Conservation (phyloP, 2,329 filamentous ascomycete genomes). For the Colletotrichum simmondsii region DNA sequence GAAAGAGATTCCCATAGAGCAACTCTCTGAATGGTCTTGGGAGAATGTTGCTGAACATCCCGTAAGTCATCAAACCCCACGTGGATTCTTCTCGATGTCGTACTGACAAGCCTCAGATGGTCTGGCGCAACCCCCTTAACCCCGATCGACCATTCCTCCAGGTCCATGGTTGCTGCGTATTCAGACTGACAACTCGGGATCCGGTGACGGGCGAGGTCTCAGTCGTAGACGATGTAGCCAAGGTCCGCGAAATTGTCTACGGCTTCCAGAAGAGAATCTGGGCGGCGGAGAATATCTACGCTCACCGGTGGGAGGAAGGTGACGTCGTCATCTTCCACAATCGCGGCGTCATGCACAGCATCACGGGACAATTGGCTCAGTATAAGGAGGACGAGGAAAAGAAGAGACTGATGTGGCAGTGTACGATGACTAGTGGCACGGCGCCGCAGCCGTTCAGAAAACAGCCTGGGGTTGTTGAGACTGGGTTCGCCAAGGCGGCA, state of each 20-base stretch:
- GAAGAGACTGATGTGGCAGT: slow-evolving; percentile 45
- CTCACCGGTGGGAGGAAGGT: slow-evolving; percentile 42
- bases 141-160: background rate
- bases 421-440: slow-evolving; percentile 36
- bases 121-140: background rate
- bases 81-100: background rate
- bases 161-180: background rate
- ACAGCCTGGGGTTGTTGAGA: background rate
- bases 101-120: background rate
- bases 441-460: slow-evolving; percentile 1
- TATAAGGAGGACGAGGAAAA: slow-evolving; percentile 38
- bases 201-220: background rate
- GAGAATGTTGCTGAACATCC: background rate
- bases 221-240: background rate
- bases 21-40: background rate
- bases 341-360: background rate
- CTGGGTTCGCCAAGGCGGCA: background rate
- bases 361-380: background rate
- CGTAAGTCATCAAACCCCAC: background rate
- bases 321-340: slow-evolving; percentile 37
- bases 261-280: slow-evolving; percentile 39
- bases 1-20: background rate
- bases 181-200: background rate
- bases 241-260: slow-evolving; percentile 38
- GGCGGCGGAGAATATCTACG: slow-evolving; percentile 43